Conservation (phyloP, 768 basidiomycete genomes). For the Suillus placidus region DNA sequence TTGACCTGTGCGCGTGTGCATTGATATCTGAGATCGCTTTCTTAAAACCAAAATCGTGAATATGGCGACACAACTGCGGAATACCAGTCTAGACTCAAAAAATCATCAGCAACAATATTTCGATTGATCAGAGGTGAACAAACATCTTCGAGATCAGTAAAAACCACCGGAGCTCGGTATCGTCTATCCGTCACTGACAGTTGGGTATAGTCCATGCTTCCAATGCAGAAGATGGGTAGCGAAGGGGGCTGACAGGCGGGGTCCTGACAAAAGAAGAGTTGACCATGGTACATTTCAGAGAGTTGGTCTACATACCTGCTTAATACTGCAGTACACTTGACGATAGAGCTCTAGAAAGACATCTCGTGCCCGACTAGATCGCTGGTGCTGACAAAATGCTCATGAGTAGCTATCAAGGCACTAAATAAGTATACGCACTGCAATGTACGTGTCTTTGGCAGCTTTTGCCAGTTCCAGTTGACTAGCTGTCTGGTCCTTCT, state of each 20-base stretch:
- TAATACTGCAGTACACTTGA: neutral
- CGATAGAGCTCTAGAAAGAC: neutral
- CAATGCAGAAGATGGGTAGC: neutral
- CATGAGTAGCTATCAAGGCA: neutral
- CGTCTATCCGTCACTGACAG: neutral
- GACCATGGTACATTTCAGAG: neutral
- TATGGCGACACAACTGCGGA: neutral
- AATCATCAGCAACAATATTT: neutral
- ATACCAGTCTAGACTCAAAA: neutral
- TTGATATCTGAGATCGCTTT: neutral
- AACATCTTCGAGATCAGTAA: neutral
- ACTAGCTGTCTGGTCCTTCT: neutral
- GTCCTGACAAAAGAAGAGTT: neutral
- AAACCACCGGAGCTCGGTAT: neutral
- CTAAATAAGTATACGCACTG: neutral
- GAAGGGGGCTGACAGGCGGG: neutral
- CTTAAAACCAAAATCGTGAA: neutral
- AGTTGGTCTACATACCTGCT: neutral
- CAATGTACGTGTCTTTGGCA: neutral
- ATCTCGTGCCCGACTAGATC: neutral
- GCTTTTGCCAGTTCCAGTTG: neutral
- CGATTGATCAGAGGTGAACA: neutral
- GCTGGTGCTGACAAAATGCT: neutral
- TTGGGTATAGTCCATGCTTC: neutral
- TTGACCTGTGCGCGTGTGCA: neutral